These are phyloP conservation scores for Candida mattraensis DNA, from an alignment of 805 yeast genomes.

Conservation along the genomic window DNA sequence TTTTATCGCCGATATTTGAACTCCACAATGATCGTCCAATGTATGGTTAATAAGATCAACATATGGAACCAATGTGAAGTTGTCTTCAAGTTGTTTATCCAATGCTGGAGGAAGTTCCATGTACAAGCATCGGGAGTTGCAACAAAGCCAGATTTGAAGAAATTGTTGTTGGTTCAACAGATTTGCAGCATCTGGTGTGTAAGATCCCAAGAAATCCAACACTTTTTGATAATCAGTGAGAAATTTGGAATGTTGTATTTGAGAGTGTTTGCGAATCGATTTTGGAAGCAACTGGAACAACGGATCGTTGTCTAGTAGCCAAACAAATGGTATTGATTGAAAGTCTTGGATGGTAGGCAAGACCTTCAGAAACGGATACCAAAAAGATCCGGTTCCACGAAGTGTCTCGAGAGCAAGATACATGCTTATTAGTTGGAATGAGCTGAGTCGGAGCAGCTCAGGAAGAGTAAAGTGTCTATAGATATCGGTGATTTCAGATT, in stretches of 20 bases:
- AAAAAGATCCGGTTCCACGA: conserved; percentile 46
- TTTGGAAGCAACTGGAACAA: conserved; percentile 44
- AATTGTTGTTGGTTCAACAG: conserved; percentile 33
- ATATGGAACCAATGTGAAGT: conserved; percentile 87
- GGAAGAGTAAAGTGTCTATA: conserved; percentile 24
- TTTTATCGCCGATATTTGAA: conserved; percentile 39
- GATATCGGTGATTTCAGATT: conserved; percentile 7
- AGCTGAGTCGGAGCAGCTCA: conserved; percentile 44
- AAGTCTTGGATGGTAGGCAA: conserved; percentile 62
- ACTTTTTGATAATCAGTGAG: conserved; percentile 45
- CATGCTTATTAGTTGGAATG: conserved; percentile 60
- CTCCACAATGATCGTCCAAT: conserved; percentile 50
- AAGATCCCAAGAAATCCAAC: conserved; percentile 21
- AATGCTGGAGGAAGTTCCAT: conserved; percentile 52
- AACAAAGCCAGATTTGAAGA: conserved; percentile 79
- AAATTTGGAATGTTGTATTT: conserved; percentile 44
- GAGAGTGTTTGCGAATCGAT: conserved; percentile 40
- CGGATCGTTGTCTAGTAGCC: conserved; percentile 42
- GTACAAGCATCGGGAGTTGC: conserved; percentile 89
- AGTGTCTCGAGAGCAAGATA: conserved; percentile 46
- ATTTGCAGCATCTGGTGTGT: not conserved
- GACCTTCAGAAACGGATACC: conserved; percentile 68
- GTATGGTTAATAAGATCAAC: conserved; percentile 86
- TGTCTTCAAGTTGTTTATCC: conserved; percentile 51
- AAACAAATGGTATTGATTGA: conserved; percentile 56